Evolutionary conservation across 1,284 basidiomycete genomes (phyloP).

Genomic region (Golubevia pallescens): DNA sequence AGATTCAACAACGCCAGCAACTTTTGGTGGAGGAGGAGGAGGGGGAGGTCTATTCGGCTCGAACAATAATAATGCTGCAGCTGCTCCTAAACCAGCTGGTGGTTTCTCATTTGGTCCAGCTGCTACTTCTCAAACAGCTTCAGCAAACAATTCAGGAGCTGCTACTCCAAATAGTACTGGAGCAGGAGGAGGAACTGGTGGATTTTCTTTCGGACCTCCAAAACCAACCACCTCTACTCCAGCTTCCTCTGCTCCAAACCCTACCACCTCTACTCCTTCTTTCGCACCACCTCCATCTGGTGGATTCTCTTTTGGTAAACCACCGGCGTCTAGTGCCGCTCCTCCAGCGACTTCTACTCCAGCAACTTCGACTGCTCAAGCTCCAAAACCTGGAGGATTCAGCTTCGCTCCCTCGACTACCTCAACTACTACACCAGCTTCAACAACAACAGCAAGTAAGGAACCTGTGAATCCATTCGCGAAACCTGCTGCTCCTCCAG

Average conservation of each 20-base stretch:
- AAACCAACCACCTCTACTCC: background rate
- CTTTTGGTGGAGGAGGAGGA: background rate
- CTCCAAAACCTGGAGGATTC: slow-evolving; percentile 8
- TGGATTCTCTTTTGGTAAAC: slow-evolving; percentile 28
- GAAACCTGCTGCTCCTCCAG: slow-evolving; percentile 17
- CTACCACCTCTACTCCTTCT: slow-evolving; percentile 19
- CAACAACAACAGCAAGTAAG: slow-evolving; percentile 15
- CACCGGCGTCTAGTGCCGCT: slow-evolving; percentile 25
- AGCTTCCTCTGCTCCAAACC: background rate
- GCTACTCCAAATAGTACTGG: background rate
- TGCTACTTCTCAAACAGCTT: slow-evolving; percentile 2
- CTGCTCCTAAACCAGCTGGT: slow-evolving; percentile 9
- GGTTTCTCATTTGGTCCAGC: slow-evolving; percentile 36
- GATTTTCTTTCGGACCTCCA: background rate
- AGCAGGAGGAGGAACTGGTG: background rate
- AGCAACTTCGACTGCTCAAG: slow-evolving; percentile 7
- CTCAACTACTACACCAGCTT: slow-evolving; percentile 13
- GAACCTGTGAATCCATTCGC: slow-evolving; percentile 12
- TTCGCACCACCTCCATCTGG: slow-evolving; percentile 32
- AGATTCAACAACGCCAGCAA: slow-evolving; percentile 1
- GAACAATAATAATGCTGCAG: background rate
- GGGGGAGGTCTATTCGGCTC: background rate
- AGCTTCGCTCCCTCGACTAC: slow-evolving; percentile 9
- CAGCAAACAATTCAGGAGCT: slow-evolving; percentile 2
- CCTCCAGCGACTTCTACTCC: slow-evolving; percentile 13